Conservation (phyloP, 2,329 filamentous ascomycete species). For the Pseudopithomyces chartarum region DNA sequence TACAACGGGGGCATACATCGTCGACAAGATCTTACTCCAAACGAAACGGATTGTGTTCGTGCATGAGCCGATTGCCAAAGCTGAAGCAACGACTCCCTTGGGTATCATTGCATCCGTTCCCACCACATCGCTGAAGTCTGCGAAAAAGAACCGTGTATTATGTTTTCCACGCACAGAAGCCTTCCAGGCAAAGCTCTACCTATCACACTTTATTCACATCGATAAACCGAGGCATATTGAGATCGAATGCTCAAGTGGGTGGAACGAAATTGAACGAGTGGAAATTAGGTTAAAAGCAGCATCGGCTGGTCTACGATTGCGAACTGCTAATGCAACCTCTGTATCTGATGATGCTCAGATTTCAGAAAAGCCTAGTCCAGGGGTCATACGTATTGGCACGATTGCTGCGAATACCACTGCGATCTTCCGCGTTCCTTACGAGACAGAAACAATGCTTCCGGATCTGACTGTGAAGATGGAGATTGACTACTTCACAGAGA, state of each 20-base stretch:
- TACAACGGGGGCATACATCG: slow-evolving; percentile 73
- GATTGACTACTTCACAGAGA: slow-evolving; percentile 70
- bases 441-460: slow-evolving; percentile 75
- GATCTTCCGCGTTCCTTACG: slow-evolving; percentile 77
- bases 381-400: slow-evolving; percentile 51
- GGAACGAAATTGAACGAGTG: slow-evolving; percentile 65
- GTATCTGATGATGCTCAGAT: slow-evolving; percentile 50
- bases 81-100: slow-evolving; percentile 53
- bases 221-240: slow-evolving; percentile 80
- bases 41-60: slow-evolving; percentile 68
- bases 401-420: slow-evolving; percentile 55
- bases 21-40: slow-evolving; percentile 72
- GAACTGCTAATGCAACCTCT: slow-evolving; percentile 56
- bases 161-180: slow-evolving; percentile 73
- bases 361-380: slow-evolving; percentile 49
- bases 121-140: slow-evolving; percentile 36
- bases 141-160: slow-evolving; percentile 63
- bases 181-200: slow-evolving; percentile 69
- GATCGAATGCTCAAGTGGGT: slow-evolving; percentile 72
- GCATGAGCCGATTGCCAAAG: slow-evolving; percentile 64
- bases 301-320: slow-evolving; percentile 64
- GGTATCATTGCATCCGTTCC: slow-evolving; percentile 53
- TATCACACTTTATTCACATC: slow-evolving; percentile 75
- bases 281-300: slow-evolving; percentile 61
- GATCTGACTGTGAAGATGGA: slow-evolving; percentile 78